phyloP scores from a whole-genome alignment of 768 basidiomycete species.

The Auricularia auricula-judae region DNA sequence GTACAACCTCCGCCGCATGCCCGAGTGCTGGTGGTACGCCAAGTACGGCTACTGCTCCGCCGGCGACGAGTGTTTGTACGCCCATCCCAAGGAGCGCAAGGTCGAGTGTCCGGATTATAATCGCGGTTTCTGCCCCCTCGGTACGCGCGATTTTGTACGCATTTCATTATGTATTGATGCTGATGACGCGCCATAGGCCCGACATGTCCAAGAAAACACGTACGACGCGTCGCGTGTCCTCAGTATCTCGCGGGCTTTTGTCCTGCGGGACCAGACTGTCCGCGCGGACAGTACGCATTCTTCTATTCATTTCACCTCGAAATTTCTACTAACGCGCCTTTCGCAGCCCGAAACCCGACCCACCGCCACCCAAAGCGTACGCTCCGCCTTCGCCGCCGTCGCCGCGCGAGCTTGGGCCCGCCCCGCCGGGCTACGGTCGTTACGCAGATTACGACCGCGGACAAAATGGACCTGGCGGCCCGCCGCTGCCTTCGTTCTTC shows the following conservation, averaged over 20 bases:
- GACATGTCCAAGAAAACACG: conserved; percentile 82
- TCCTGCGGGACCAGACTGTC: conserved; percentile 79
- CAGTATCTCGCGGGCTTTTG: conserved; percentile 89
- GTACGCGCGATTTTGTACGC: conserved; percentile 32
- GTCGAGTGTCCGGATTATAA: conserved; percentile 94
- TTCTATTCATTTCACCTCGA: neutral
- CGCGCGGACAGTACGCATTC: conserved; percentile 71
- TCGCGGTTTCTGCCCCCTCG: conserved; percentile 89
- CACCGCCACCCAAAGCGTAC: conserved; percentile 64
- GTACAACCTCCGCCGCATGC: conserved; percentile 96
- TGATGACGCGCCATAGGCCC: conserved; percentile 44
- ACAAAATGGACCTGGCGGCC: conserved; percentile 23
- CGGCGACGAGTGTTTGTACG: conserved; percentile 95
- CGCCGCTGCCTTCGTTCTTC: conserved; percentile 7
- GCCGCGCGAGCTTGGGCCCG: conserved; percentile 72
- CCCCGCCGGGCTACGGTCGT: conserved; percentile 85
- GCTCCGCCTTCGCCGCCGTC: conserved; percentile 67
- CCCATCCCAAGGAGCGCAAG: conserved; percentile 83
- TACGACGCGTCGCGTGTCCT: conserved; percentile 84
- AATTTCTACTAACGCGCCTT: too few species aligned
- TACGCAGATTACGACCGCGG: conserved; percentile 66
- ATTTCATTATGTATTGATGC: neutral
- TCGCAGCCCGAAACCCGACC: conserved; percentile 7
- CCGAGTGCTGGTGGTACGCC: conserved; percentile 98
- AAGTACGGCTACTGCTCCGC: conserved; percentile 97